phyloP scores from a whole-genome alignment of 768 basidiomycete genomes.

The Sistotremastrum suecicum region DNA sequence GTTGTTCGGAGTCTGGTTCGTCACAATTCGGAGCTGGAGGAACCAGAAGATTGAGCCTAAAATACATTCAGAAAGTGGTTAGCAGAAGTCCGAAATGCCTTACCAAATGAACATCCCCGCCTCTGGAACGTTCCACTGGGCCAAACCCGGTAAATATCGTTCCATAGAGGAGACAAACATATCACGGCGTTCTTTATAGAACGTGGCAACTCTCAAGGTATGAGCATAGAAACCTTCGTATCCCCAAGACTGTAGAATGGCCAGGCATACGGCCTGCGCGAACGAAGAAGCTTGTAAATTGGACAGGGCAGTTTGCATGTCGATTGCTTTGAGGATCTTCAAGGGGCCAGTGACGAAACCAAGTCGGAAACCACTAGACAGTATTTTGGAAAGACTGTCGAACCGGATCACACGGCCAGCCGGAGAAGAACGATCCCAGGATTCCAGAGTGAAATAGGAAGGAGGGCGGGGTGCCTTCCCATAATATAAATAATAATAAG shows the following conservation, averaged over 20 bases:
- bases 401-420: constrained; percentile 30
- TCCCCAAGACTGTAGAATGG: too few relatives aligned
- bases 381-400: constrained; percentile 32
- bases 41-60: constrained; percentile 49
- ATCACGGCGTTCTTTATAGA: too few relatives aligned
- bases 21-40: constrained; percentile 14
- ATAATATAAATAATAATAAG: constrained; percentile 22
- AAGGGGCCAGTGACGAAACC: constrained; percentile 29
- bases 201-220: too few relatives aligned
- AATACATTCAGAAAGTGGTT: background rate
- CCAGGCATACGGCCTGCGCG: too few relatives aligned
- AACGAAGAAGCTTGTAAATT: too few relatives aligned
- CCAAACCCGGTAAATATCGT: too few relatives aligned
- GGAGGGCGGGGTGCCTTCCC: constrained; percentile 17
- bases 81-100: background rate
- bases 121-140: too few relatives aligned
- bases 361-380: constrained; percentile 17
- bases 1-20: constrained; percentile 47
- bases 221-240: too few relatives aligned
- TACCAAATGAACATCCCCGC: too few relatives aligned
- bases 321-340: constrained; percentile 23
- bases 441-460: constrained; percentile 31
- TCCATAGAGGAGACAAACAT: too few relatives aligned
- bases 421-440: constrained; percentile 11
- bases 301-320: constrained; percentile 9